Evolutionary conservation across 176 grass and related monocot species (phyloP), one percentile per base, ranked within the genome.

Genomic region (Carex scoparia): DNA sequence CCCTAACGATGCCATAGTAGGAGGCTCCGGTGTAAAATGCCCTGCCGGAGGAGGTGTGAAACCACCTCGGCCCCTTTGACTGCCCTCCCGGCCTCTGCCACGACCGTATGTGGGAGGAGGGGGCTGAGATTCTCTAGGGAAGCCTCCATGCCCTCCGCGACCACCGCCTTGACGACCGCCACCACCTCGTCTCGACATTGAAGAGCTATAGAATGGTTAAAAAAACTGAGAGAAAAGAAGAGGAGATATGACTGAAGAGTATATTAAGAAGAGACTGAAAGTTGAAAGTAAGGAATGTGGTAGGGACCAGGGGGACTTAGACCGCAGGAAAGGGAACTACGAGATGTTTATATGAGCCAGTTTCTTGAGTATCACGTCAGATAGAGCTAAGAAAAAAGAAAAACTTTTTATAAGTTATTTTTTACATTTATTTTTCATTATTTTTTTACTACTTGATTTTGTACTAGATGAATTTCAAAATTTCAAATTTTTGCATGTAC

Each of bases 101-200:
- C 85, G n/a, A 10, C 33, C 69, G 70, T 80, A 33, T 2, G 77
- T 18, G 0, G 77, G 55, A 33, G 77, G 13, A 16, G 19, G 48
- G 0, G 70, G 63, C 48, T 84, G 42, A 23, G 38, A 10, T 71
- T 84, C 82, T 16, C 68, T 42, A 11, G 59, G 7, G 6, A 42
- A 19, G 9, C 13, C 60, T 3, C 55, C 86, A 5, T 57, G 18
- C 10, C 57, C 69, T 14, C 35, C 15, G 32, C 87, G 62, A 54
- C 83, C 75, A 9, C 53, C 28, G 13, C 56, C 81, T 30, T 51
- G 53, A n/a, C 59, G 56, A 15, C 18, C 77, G 65, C 64, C 40
- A 14, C 65, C 82, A 38, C 82, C 82, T 28, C 65, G 63, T 57
- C 28, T 23, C 2, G 82, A 73, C 82, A 84, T 84, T 80, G 54